phyloP scores from a whole-genome alignment of 768 basidiomycete species.

The Amanita inopinata region DNA sequence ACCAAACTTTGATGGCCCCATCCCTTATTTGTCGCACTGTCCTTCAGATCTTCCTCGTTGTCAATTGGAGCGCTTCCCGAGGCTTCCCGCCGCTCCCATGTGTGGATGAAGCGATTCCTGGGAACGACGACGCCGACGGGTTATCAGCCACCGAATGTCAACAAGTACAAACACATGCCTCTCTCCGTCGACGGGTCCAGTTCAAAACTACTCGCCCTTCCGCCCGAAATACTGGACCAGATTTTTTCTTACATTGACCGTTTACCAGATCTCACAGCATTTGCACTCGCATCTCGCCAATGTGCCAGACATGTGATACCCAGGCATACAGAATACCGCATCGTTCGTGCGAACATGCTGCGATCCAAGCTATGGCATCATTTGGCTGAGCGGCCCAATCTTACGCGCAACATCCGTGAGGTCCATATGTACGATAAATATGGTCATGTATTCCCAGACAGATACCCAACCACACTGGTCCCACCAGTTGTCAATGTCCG shows the following conservation, averaged over 20 bases:
- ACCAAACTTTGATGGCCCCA: too few species aligned
- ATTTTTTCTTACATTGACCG: conserved; percentile 34
- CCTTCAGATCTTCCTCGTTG: background rate
- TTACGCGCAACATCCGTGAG: conserved; percentile 36
- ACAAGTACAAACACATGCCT: too few species aligned
- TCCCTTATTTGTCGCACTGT: background rate
- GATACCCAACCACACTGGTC: conserved; percentile 31
- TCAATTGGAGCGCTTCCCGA: too few species aligned
- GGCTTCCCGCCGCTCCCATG: too few species aligned
- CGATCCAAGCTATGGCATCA: conserved; percentile 38
- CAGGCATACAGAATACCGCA: conserved; percentile 40
- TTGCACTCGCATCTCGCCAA: conserved; percentile 33
- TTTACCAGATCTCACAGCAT: conserved; percentile 31
- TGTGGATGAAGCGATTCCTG: too few species aligned
- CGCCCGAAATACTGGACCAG: conserved; percentile 37
- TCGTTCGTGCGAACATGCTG: conserved; percentile 32
- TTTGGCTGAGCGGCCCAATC: conserved; percentile 38
- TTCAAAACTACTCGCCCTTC: conserved; percentile 30
- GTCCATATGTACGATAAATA: conserved; percentile 33
- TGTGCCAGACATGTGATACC: conserved; percentile 32
- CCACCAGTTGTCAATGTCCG: conserved; percentile 12
- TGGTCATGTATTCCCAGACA: conserved; percentile 29
- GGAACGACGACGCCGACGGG: too few species aligned
- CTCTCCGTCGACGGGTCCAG: too few species aligned
- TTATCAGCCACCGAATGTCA: too few species aligned